Evolutionary conservation across 2,329 filamentous ascomycete species (phyloP).

Genomic region (Nemania diffusa): DNA sequence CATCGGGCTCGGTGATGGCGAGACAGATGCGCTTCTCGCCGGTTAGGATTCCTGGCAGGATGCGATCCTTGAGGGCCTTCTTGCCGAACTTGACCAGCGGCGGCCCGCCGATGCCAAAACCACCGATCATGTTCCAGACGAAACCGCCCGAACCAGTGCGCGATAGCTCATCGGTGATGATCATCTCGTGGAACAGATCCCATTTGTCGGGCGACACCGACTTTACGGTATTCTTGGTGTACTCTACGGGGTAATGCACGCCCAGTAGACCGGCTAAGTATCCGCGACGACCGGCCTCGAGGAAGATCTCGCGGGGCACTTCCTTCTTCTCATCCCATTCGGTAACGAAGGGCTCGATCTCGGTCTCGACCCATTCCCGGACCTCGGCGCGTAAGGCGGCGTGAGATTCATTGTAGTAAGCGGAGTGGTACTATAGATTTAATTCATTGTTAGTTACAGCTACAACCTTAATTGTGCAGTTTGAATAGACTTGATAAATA

Average conservation of each 20-base stretch:
- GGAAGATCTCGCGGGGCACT: constrained; percentile 90
- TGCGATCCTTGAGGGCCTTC: constrained; percentile 84
- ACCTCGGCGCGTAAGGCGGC: constrained; percentile 90
- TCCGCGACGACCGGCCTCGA: constrained; percentile 91
- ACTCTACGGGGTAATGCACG: constrained; percentile 80
- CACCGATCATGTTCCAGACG: constrained; percentile 96
- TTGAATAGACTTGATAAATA: background rate
- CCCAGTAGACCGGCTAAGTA: constrained; percentile 94
- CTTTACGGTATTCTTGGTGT: constrained; percentile 76
- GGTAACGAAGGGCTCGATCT: constrained; percentile 89
- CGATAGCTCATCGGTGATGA: constrained; percentile 93
- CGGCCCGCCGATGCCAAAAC: constrained; percentile 94
- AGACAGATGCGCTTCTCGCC: constrained; percentile 98
- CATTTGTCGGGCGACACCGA: constrained; percentile 87
- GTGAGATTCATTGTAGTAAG: constrained; percentile 96
- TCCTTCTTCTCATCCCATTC: constrained; percentile 98
- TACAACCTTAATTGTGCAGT: background rate
- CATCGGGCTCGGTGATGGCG: constrained; percentile 96
- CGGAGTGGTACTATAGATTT: constrained; percentile 82
- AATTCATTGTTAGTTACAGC: constrained; percentile 29
- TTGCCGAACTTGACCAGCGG: constrained; percentile 92
- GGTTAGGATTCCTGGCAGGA: constrained; percentile 85
- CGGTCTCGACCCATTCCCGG: constrained; percentile 88
- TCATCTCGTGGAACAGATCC: constrained; percentile 98
- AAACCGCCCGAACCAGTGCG: constrained; percentile 89